Percentiles rank a stretch among this genome's conserved stretches.
These are phyloP conservation scores for Boletus fagicola DNA, from an alignment of 768 basidiomycete genomes.

Conservation along the genomic window DNA sequence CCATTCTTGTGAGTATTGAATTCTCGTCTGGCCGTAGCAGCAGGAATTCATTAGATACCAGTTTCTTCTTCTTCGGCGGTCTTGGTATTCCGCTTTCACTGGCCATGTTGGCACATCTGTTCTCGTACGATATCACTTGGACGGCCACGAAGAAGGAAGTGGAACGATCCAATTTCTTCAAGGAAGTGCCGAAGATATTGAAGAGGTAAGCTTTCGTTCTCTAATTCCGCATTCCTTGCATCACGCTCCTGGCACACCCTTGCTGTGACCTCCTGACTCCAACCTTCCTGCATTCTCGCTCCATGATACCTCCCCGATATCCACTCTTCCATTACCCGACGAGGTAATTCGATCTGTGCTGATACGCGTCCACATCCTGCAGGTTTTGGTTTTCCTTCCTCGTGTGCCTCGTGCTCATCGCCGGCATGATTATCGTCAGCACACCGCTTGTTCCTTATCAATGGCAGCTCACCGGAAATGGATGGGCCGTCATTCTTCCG, in stretches of 20 bases:
- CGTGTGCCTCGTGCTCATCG: constrained; percentile 48
- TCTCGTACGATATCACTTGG: constrained; percentile 60
- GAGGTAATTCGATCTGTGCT: constrained; percentile 13
- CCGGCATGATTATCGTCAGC: constrained; percentile 60
- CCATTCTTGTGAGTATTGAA: constrained; percentile 38
- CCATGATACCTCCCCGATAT: neutral
- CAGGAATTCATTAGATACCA: constrained; percentile 10
- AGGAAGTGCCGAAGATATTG: constrained; percentile 81
- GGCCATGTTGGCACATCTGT: constrained; percentile 54
- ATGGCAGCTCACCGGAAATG: constrained; percentile 59
- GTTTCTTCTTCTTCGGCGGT: constrained; percentile 57
- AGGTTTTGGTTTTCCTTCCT: constrained; percentile 42
- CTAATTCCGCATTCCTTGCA: neutral
- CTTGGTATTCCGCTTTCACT: constrained; percentile 52
- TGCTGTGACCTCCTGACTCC: neutral
- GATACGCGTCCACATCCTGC: constrained; percentile 12
- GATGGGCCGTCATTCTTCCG: constrained; percentile 77
- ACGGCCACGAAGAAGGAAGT: constrained; percentile 75
- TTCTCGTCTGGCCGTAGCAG: neutral
- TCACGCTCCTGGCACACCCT: neutral
- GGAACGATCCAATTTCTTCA: constrained; percentile 86
- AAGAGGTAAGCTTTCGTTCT: constrained; percentile 35
- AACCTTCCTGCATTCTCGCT: neutral
- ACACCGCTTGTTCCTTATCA: constrained; percentile 55
- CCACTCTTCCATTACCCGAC: constrained; percentile 1